Base-by-base conservation (phyloP, 495 filamentous ascomycete genomes). In the Podospora didyma region DNA sequence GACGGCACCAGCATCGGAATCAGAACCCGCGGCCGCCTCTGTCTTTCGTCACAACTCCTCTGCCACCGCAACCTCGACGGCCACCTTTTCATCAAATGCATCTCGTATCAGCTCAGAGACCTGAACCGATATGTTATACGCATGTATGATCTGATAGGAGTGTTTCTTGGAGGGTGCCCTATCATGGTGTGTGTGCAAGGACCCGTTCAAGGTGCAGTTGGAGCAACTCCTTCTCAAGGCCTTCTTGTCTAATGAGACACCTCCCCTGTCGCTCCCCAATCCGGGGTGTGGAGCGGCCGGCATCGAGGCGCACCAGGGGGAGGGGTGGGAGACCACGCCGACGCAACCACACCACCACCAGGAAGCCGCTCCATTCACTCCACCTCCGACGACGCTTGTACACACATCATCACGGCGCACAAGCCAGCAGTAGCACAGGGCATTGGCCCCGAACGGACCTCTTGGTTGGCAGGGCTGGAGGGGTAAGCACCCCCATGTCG, bases 121-220 rank as follows among this genome's bases (percentile, higher is more conserved):
- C n/a, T n/a, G n/a, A n/a, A n/a, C n/a, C n/a, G n/a, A n/a, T n/a
- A n/a, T n/a, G n/a, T n/a, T n/a, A n/a, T n/a, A n/a, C n/a, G n/a
- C 26, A 31, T 31, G 26, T 31, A 31, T 9, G 26, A n/a, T 20
- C 24, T 24, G 44, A 35, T 17, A 46, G 37, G 19, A 26, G 21
- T 28, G 49, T 16, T 28, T 24, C 23, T 42, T 14, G 19, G 45
- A 28, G 20, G 47, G 47, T 41, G 24, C 48, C 47, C 49, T 58
- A 35, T 62, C 37, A 51, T 24, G 62, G 59, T 49, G n/a, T n/a
- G n/a, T n/a, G 34, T 10, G 60, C 56, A 60, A 46, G 62, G 56
- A 21, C 44, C 51, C 56, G 53, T 49, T 41, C 44, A 35, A 55
- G 55, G 35, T 65, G 56, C 60, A 58, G 51, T 31, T 46, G 44